Conservation (phyloP, 805 yeast genomes). For the Candida coquimbonensis region DNA sequence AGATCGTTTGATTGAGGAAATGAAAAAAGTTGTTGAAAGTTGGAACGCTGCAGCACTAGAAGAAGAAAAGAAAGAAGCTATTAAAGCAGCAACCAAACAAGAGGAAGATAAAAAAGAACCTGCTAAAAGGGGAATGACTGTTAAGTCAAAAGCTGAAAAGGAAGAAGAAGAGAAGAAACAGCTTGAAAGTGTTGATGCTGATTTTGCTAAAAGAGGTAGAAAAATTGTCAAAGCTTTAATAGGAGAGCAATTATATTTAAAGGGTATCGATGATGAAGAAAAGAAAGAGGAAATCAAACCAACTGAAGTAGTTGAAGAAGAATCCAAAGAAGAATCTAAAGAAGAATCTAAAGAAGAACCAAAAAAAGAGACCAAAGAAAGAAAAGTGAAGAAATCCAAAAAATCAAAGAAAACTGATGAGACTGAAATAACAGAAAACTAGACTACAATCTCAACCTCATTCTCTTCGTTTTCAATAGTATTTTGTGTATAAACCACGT, state of each 20-base stretch:
- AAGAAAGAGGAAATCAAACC: neutral
- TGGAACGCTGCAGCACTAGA: constrained; percentile 45
- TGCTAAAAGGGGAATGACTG: neutral
- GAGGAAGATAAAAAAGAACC: neutral
- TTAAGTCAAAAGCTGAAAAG: constrained; percentile 1
- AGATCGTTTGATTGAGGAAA: constrained; percentile 44
- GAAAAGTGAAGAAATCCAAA: constrained; percentile 4
- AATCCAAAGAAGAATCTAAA: neutral
- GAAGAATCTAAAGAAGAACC: constrained; percentile 2
- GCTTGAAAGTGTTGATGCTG: constrained; percentile 22
- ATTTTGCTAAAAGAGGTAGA: constrained; percentile 22
- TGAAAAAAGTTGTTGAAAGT: constrained; percentile 36
- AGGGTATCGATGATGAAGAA: constrained; percentile 17
- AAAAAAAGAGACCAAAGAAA: constrained; percentile 7
- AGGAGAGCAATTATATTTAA: constrained; percentile 12
- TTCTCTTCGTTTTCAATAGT: no score
- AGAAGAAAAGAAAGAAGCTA: constrained; percentile 9
- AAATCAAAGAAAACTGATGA: constrained; percentile 10
- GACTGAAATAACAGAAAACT: constrained; percentile 11
- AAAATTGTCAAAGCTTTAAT: constrained; percentile 16
- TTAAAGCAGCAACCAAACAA: neutral
- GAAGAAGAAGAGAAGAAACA: constrained; percentile 4
- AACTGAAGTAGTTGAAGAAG: neutral
- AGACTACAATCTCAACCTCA: neutral
- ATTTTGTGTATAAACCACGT: no score